phyloP scores from a whole-genome alignment of 768 basidiomycete genomes.

The Tephrocybe rancida region DNA sequence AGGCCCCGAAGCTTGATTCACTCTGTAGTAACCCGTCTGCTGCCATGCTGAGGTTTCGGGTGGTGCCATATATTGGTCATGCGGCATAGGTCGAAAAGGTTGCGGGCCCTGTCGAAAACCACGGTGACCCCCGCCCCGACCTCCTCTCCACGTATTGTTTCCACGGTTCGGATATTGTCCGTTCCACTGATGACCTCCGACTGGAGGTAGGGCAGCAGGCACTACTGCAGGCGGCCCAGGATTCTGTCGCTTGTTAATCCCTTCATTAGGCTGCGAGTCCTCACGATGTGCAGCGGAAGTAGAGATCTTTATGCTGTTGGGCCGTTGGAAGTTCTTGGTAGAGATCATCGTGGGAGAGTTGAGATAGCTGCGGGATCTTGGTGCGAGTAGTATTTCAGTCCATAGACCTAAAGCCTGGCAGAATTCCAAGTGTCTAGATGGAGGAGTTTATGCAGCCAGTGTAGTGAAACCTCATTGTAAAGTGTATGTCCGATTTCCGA shows the following conservation, averaged over 20 bases:
- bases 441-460: neutral
- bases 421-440: neutral
- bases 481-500: neutral
- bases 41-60: too few species aligned
- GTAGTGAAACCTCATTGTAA: neutral
- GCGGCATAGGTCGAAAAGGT: too few species aligned
- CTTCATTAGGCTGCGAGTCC: conserved; percentile 23
- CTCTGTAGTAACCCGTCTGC: too few species aligned
- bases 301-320: neutral
- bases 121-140: neutral
- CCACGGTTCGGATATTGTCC: conserved; percentile 4
- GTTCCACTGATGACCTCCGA: neutral
- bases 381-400: neutral
- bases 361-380: neutral
- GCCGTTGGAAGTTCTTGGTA: neutral
- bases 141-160: conserved; percentile 9
- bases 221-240: conserved; percentile 15
- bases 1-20: too few species aligned
- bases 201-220: neutral
- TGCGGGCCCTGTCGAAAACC: neutral
- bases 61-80: too few species aligned
- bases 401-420: too few species aligned
- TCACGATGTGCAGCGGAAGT: conserved; percentile 10
- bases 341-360: neutral
- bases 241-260: conserved; percentile 15